Base-by-base conservation (phyloP, 2,329 filamentous ascomycete genomes). In the Diaporthe sp. region DNA sequence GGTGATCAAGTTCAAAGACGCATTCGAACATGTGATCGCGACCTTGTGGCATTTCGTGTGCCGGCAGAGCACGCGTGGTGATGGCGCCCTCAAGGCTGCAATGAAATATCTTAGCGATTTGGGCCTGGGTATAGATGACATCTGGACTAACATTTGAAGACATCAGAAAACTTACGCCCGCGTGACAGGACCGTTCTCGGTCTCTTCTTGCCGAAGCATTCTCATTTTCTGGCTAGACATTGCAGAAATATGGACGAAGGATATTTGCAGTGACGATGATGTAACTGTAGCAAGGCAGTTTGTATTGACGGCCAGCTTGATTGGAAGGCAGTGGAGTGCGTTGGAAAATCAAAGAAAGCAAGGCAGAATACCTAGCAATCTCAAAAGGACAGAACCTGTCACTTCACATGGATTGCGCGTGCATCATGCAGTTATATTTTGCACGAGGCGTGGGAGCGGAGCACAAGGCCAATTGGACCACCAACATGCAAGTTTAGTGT, bases 81-180 rank as follows among this genome's bases (percentile, higher is more conserved):
- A 73, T 73, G 22, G 71, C 71, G 8, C 71, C 71, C 4, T 73
- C 71, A n/a, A 73, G 57, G 22, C 71, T 73, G n/a, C 22, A 19
- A 19, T 25, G 34, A 9, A 2, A 19, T 1, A 19, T 25, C 0
- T 61, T 10, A 57, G 39, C 37, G 53, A 58, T 4, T n/a, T 13
- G 8, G 51, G 28, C 25, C 19, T 2, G 7, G n/a, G 3, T 8
- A 19, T 22, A 15, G 28, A 53, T 28, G 51, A 15, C 4, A 13
- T 7, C 3, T 70, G 7, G n/a, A 31, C 8, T 12, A 39, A n/a
- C n/a, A n/a, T n/a, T n/a, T n/a, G n/a, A n/a, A 34, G 44, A 22
- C 0, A 13, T 17, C 44, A 37, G 44, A 15, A 37, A 28, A 37
- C 46, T 70, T 37, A 70, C 65, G 65, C 44, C 0, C 25, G 42